Percentiles rank a stretch among this genome's conserved stretches.
Conservation (phyloP, 1,284 basidiomycete genomes). For the Volvariella surrecta region DNA sequence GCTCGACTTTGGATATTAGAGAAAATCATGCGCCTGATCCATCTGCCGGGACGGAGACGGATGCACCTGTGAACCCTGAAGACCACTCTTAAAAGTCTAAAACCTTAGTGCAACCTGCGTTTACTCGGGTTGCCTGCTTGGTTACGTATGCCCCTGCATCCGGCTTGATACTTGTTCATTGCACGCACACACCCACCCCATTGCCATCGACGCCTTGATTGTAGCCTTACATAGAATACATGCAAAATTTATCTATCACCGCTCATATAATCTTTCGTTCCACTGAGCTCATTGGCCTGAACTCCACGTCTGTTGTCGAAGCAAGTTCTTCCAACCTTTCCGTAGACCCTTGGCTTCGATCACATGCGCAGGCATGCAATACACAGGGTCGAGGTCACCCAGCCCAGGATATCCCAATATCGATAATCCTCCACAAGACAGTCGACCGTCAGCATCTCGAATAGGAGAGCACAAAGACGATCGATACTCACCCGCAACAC, state of each 20-base stretch:
- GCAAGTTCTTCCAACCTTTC: slow-evolving; percentile 60
- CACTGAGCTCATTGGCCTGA: too few relatives aligned
- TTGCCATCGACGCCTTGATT: too few relatives aligned
- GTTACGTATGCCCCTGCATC: too few relatives aligned
- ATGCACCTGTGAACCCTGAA: slow-evolving; percentile 19
- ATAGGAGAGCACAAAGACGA: too few relatives aligned
- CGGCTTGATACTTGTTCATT: too few relatives aligned
- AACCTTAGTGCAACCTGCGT: too few relatives aligned
- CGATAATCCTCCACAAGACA: slow-evolving; percentile 51
- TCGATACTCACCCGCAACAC: slow-evolving; percentile 67
- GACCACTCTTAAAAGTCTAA: slow-evolving; percentile 3
- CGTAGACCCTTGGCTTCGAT: slow-evolving; percentile 63
- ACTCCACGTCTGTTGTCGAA: too few relatives aligned
- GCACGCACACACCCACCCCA: too few relatives aligned
- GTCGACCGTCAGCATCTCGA: not conserved
- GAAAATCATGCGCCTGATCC: slow-evolving; percentile 52
- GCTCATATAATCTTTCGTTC: too few relatives aligned
- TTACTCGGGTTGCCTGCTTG: too few relatives aligned
- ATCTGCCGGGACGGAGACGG: slow-evolving; percentile 15
- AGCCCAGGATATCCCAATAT: slow-evolving; percentile 85
- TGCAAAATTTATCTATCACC: too few relatives aligned
- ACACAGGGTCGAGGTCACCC: slow-evolving; percentile 85
- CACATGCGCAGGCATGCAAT: slow-evolving; percentile 85
- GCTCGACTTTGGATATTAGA: slow-evolving; percentile 36
- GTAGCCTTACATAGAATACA: too few relatives aligned